phyloP scores from a whole-genome alignment of 192 early-diverging fungal species.

The Borealophlyctis nickersoniae region DNA sequence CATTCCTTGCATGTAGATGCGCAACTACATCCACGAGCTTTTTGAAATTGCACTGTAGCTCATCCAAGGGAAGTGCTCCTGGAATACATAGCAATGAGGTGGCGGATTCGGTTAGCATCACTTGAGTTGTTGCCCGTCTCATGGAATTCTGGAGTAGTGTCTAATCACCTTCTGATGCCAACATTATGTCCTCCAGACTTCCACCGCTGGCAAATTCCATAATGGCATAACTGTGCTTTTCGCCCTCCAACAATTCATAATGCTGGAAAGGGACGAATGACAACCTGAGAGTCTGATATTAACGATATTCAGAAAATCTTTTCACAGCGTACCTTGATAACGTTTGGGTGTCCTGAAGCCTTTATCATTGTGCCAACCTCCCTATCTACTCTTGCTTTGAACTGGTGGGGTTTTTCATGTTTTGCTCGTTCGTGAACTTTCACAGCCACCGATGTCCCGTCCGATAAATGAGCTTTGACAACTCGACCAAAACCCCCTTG shows the following conservation, averaged over 20 bases:
- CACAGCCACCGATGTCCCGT: conserved; percentile 12
- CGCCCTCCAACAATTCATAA: conserved; percentile 13
- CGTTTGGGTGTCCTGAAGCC: conserved; percentile 8
- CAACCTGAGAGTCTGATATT: not conserved
- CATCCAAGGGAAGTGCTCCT: conserved; percentile 12
- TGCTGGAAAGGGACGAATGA: not conserved
- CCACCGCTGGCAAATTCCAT: conserved; percentile 21
- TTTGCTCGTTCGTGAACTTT: conserved; percentile 13
- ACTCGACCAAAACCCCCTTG: conserved; percentile 20
- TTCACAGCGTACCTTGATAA: conserved; percentile 8
- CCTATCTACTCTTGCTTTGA: conserved; percentile 13
- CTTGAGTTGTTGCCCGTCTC: too few species aligned
- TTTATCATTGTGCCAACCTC: conserved; percentile 16
- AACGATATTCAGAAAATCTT: not conserved
- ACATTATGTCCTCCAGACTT: conserved; percentile 18
- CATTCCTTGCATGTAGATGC: conserved; percentile 6
- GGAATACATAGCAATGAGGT: too few species aligned
- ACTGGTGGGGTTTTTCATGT: conserved; percentile 2
- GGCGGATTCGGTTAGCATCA: too few species aligned
- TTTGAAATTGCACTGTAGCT: conserved; percentile 23
- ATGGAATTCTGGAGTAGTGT: too few species aligned
- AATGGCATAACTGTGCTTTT: conserved; percentile 4
- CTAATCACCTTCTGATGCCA: conserved; percentile 9
- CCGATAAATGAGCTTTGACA: conserved; percentile 7
- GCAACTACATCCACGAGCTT: conserved; percentile 1